phyloP scores from a whole-genome alignment of 1,139 yeast species.

The Ogataea hybrid region DNA sequence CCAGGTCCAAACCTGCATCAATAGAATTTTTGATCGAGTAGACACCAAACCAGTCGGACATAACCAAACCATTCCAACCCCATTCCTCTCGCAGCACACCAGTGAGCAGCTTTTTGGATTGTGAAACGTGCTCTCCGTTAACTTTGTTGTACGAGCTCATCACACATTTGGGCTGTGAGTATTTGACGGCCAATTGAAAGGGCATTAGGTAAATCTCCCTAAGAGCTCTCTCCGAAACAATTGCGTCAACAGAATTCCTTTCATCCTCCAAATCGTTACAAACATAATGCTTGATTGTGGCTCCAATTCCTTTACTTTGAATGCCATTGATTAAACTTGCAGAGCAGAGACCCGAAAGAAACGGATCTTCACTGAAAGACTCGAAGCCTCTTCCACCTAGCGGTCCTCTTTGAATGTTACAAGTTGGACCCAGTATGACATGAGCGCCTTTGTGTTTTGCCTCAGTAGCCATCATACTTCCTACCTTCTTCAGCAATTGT shows the following conservation, averaged over 20 bases:
- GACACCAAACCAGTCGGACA: constrained; percentile 66
- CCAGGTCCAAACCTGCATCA: constrained; percentile 58
- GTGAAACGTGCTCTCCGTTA: constrained; percentile 56
- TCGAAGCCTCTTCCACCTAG: constrained; percentile 65
- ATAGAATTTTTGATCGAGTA: constrained; percentile 47
- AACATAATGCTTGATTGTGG: constrained; percentile 59
- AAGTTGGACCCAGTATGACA: constrained; percentile 53
- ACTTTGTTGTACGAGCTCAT: constrained; percentile 64
- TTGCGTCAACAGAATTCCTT: constrained; percentile 46
- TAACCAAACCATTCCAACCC: constrained; percentile 54
- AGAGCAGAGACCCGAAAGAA: constrained; percentile 53
- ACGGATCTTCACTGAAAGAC: constrained; percentile 62
- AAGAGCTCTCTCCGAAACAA: constrained; percentile 55
- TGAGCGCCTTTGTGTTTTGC: constrained; percentile 49
- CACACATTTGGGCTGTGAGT: constrained; percentile 47
- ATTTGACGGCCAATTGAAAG: constrained; percentile 55
- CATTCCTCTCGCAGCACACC: constrained; percentile 53
- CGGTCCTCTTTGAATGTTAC: constrained; percentile 57
- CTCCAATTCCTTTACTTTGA: constrained; percentile 50
- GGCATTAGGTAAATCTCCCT: constrained; percentile 62
- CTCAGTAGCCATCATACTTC: constrained; percentile 47
- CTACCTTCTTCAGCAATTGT: constrained; percentile 42
- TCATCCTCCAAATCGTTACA: constrained; percentile 62
- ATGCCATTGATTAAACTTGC: constrained; percentile 52
- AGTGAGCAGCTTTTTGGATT: constrained; percentile 41